Base-by-base conservation (phyloP, 1,284 basidiomycete species). In the Blastosporella zonata region DNA sequence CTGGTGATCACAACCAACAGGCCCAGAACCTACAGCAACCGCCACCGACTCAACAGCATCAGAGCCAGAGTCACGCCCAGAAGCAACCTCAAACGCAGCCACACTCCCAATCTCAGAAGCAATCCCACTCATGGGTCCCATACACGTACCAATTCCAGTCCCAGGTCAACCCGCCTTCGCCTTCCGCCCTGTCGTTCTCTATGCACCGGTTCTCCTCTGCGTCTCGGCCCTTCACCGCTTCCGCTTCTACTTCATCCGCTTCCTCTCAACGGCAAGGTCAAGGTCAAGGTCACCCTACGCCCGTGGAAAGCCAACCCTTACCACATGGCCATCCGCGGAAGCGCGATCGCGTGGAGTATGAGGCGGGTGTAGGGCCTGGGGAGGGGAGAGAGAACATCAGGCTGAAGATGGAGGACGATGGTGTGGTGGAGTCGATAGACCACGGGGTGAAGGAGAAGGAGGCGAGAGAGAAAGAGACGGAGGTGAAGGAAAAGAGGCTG, bases 341-440 rank as follows among this genome's bases (percentile, higher is more conserved):
- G 47, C 43, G 55, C 28, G 44, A 49, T 46, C 50, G 57, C 13
- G 46, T 33, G 13, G 57, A 58, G 21, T 55, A 51, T 34, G 57
- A 58, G 34, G 35, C 23, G 6, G 41, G 20, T 17, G 3, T 33
- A 7, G 28, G 21, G 3, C 5, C 33, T n/a, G 41, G 27, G 18
- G 35, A n/a, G n/a, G n/a, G 37, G 31, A 17, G 42, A 25, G 40
- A 15, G 21, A 46, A 21, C n/a, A 31, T 17, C 6, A 28, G 42
- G 45, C 21, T 37, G 4, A 53, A 44, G 25, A 5, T 47, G 42
- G 46, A 27, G 15, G 43, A 47, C 3, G 43, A 25, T 6, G 25
- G 39, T n/a, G 27, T 3, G 8, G 12, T 23, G 42, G 29, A 18
- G 28, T 35, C 34, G 20, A 13, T n/a, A n/a, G n/a, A n/a, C n/a